These are phyloP conservation scores for Medicago truncatula DNA, from an alignment of 306 rosid species.

Conservation along the genomic window DNA sequence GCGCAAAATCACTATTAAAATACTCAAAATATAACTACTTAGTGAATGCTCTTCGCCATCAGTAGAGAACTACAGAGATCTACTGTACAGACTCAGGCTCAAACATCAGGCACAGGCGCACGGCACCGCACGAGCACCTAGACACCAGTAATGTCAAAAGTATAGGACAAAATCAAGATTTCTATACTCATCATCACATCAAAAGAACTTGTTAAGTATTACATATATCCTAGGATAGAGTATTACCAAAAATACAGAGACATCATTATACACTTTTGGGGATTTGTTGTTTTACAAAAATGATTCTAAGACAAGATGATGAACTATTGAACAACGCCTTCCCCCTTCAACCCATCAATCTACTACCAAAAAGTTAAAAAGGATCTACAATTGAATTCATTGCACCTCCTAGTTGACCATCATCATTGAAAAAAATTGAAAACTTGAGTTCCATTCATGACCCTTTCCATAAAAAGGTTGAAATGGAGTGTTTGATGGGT, in stretches of 20 bases:
- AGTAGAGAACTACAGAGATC: neutral
- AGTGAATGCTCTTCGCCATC: neutral
- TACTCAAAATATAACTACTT: neutral
- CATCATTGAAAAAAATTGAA: neutral
- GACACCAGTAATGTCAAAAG: neutral
- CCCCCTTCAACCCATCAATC: neutral
- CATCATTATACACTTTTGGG: neutral
- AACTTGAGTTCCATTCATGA: neutral
- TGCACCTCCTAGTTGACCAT: neutral
- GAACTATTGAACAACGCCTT: neutral
- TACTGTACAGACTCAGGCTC: neutral
- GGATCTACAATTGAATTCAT: neutral
- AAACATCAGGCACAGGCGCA: neutral
- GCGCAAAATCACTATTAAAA: neutral
- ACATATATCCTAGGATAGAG: neutral
- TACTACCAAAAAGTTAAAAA: neutral
- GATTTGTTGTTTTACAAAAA: neutral
- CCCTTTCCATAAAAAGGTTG: neutral
- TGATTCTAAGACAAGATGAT: neutral
- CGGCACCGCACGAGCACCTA: neutral
- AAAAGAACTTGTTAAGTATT: neutral
- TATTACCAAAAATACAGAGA: neutral
- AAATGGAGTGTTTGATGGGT: neutral
- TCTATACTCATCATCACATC: neutral
- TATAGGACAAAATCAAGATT: constrained; percentile 1